A percentile compares a stretch with the other conserved stretches of the same genome.
phyloP scores from a whole-genome alignment of 2,329 filamentous ascomycete species.

The Pseudonectria buxi region DNA sequence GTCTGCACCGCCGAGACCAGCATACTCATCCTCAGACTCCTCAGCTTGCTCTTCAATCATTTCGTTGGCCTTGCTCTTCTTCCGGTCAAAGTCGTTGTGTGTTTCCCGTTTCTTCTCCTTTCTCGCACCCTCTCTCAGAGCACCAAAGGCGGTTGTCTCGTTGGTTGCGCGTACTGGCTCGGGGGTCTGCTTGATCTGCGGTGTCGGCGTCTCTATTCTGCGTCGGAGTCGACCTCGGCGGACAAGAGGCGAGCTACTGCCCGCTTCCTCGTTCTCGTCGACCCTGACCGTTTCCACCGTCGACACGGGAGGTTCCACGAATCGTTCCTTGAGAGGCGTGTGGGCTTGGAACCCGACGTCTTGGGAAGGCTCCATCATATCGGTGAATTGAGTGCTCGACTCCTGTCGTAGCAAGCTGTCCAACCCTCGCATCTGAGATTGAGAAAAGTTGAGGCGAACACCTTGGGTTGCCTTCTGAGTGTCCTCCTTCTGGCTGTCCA shows the following conservation, averaged over 20 bases:
- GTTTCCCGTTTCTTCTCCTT: constrained; percentile 46
- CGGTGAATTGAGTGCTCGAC: constrained; percentile 55
- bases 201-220: constrained; percentile 27
- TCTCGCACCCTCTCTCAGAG: constrained; percentile 61
- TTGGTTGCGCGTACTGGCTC: constrained; percentile 11
- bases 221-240: constrained; percentile 51
- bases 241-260: constrained; percentile 59
- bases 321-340: constrained; percentile 63
- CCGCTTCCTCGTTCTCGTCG: constrained; percentile 29
- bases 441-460: constrained; percentile 51
- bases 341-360: constrained; percentile 70
- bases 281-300: constrained; percentile 63
- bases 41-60: constrained; percentile 92
- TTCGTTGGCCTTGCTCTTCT: constrained; percentile 77
- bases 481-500: constrained; percentile 36
- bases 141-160: constrained; percentile 52
- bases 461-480: constrained; percentile 34
- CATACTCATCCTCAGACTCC: constrained; percentile 97
- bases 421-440: constrained; percentile 53
- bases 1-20: constrained; percentile 81
- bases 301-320: constrained; percentile 57
- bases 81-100: constrained; percentile 65
- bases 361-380: constrained; percentile 70
- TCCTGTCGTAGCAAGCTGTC: constrained; percentile 47
- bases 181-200: constrained; percentile 14